Percentiles rank a stretch among this genome's conserved stretches.
Evolutionary conservation across 1,284 basidiomycete genomes (phyloP).

Genomic region (Mrakiaceae sp.): DNA sequence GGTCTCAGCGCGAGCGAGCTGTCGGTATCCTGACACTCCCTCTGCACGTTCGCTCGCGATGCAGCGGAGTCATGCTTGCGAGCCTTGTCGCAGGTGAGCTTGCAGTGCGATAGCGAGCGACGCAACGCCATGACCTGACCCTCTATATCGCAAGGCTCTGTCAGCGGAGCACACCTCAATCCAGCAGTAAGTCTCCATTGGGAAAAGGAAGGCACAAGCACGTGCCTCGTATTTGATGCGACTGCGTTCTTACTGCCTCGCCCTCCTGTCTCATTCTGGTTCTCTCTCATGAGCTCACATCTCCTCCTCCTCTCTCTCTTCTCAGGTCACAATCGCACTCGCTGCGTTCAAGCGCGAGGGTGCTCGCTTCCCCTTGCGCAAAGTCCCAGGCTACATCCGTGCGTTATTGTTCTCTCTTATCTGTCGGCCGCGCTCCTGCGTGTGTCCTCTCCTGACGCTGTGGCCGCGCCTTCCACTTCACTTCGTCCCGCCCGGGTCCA

Average conservation of each 20-base stretch:
- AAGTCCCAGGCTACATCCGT: too few species aligned
- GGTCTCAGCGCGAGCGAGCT: not conserved
- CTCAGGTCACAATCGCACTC: too few species aligned
- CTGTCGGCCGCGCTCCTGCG: too few species aligned
- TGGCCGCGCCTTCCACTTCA: too few species aligned
- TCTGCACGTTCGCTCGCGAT: not conserved
- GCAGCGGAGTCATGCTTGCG: conserved; percentile 3
- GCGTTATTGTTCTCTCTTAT: too few species aligned
- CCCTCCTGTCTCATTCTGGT: not conserved
- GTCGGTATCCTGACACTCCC: not conserved
- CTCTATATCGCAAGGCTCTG: not conserved
- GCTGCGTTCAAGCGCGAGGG: too few species aligned
- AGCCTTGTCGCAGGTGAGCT: not conserved
- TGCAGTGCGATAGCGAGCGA: too few species aligned
- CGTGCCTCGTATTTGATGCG: not conserved
- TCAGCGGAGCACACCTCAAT: conserved; percentile 9
- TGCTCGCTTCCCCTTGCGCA: not conserved
- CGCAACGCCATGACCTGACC: too few species aligned
- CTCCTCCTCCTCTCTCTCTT: not conserved
- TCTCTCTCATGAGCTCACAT: not conserved
- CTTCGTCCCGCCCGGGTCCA: too few species aligned
- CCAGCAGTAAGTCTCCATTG: conserved; percentile 5
- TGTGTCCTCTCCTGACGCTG: too few species aligned
- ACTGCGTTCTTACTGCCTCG: too few species aligned
- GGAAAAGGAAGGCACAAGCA: too few species aligned